phyloP scores from a whole-genome alignment of 768 basidiomycete genomes.

The Lactarius hatsudake region DNA sequence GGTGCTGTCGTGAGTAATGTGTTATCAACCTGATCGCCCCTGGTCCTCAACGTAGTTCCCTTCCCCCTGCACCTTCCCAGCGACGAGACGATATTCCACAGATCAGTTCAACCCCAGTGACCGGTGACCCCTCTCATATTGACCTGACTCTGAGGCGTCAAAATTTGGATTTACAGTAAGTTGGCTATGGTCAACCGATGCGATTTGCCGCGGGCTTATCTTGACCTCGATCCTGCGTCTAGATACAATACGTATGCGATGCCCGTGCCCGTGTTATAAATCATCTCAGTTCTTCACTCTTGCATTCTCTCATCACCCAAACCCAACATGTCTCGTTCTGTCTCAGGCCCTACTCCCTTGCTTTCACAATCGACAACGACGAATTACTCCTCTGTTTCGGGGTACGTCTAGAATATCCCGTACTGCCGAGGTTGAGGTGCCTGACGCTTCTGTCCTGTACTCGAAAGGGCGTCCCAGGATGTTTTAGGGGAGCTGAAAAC shows the following conservation, averaged over 20 bases:
- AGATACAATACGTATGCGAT: neutral
- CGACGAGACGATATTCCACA: no score
- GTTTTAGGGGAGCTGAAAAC: neutral
- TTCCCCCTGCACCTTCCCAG: no score
- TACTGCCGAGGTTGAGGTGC: neutral
- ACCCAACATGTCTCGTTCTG: neutral
- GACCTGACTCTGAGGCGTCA: no score
- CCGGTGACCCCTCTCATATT: no score
- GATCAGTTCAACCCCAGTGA: no score
- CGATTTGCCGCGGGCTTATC: neutral
- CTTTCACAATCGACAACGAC: neutral
- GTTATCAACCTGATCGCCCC: no score
- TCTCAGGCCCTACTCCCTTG: neutral
- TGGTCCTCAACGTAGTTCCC: no score
- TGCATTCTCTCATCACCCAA: neutral
- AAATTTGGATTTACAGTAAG: no score
- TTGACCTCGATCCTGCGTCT: neutral
- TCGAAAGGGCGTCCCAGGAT: neutral
- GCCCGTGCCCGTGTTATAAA: neutral
- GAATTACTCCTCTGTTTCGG: neutral
- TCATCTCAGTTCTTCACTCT: neutral
- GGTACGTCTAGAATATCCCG: neutral
- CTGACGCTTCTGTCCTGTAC: neutral
- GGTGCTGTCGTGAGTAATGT: no score
- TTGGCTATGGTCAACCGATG: no score